Percentiles rank a stretch among this genome's conserved stretches.
Evolutionary conservation across 805 yeast species (phyloP).

Genomic region (Lipomyces chichibuensis): DNA sequence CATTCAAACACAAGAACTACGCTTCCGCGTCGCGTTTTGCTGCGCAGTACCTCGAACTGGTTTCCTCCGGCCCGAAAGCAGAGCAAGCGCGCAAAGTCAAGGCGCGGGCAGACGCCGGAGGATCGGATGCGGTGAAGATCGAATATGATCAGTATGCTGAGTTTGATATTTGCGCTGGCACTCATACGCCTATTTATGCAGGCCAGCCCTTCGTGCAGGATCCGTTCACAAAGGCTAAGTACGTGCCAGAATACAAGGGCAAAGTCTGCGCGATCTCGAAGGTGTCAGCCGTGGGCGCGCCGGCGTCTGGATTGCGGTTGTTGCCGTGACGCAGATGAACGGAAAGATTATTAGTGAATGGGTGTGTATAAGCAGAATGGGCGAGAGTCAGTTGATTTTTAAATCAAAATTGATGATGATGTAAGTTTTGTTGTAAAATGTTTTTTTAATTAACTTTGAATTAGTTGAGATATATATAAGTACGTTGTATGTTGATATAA

Average conservation of each 20-base stretch:
- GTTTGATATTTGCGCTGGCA: constrained; percentile 84
- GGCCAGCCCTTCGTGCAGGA: constrained; percentile 72
- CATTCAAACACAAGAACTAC: constrained; percentile 84
- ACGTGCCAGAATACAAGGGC: constrained; percentile 77
- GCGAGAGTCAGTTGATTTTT: no score
- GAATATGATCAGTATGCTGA: constrained; percentile 92
- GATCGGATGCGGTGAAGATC: constrained; percentile 84
- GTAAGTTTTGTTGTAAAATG: neutral
- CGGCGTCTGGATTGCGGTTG: constrained; percentile 83
- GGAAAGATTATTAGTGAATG: no score
- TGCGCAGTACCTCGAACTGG: constrained; percentile 70
- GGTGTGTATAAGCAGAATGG: no score
- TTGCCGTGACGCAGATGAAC: constrained; percentile 30
- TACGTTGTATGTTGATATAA: neutral
- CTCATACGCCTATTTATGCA: constrained; percentile 85
- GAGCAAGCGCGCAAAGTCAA: constrained; percentile 80
- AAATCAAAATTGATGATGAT: neutral
- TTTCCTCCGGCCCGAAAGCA: constrained; percentile 70
- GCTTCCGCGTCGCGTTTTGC: constrained; percentile 91
- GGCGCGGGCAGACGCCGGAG: constrained; percentile 73
- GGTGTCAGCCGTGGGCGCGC: constrained; percentile 82
- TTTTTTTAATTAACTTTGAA: neutral
- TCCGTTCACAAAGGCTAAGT: constrained; percentile 87
- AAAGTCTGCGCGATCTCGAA: constrained; percentile 73
- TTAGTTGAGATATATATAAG: neutral